Percentiles rank a stretch among this genome's conserved stretches.
These are phyloP conservation scores for Erigeron canadensis DNA, from an alignment of 129 eudicot species.

Conservation along the genomic window DNA sequence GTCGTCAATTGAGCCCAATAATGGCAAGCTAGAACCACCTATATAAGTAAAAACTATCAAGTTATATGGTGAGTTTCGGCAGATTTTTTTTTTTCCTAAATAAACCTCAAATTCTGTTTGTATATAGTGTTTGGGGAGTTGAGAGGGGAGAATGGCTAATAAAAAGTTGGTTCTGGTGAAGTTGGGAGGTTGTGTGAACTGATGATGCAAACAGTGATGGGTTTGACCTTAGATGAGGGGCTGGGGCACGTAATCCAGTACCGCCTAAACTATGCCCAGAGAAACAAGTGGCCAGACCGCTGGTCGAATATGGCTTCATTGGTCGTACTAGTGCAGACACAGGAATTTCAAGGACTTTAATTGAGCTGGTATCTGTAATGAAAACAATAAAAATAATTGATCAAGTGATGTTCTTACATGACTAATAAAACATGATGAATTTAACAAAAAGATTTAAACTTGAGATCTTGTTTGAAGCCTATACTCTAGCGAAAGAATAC, in stretches of 20 bases:
- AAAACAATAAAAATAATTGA: conserved; percentile 6
- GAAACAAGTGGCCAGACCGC: neutral
- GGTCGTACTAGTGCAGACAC: conserved; percentile 17
- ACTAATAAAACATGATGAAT: neutral
- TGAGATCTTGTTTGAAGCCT: too few species aligned
- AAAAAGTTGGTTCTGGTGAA: neutral
- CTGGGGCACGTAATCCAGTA: conserved; percentile 36
- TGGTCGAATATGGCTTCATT: neutral
- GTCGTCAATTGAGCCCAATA: too few species aligned
- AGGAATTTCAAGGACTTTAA: neutral
- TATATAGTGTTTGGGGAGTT: conserved; percentile 16
- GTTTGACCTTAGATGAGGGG: conserved; percentile 51
- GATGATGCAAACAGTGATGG: conserved; percentile 21
- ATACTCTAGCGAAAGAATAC: neutral
- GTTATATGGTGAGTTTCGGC: too few species aligned
- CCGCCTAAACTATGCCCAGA: conserved; percentile 6
- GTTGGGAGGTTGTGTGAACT: neutral
- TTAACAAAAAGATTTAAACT: too few species aligned
- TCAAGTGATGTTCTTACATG: neutral
- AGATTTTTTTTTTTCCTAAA: conserved; percentile 2
- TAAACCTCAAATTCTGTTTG: conserved; percentile 5
- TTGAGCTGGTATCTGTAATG: conserved; percentile 23
- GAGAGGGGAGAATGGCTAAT: neutral
- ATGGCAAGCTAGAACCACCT: too few species aligned
- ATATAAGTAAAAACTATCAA: too few species aligned